These are phyloP conservation scores for Blastosporella zonata DNA, from an alignment of 1,284 basidiomycete species.

Conservation along the genomic window DNA sequence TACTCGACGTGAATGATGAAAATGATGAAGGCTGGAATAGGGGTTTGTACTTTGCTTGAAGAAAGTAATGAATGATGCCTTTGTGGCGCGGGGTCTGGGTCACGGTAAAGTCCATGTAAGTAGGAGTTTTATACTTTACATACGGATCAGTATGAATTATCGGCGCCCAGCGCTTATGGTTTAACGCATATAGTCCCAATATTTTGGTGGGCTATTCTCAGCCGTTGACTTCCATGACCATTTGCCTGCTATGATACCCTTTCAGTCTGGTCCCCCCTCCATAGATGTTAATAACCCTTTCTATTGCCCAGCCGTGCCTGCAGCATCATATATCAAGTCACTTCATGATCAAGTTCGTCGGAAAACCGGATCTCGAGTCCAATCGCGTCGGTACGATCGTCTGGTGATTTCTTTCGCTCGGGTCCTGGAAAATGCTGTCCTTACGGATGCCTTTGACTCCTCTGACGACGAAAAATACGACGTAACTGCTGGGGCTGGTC, in stretches of 20 bases:
- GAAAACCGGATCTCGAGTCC: constrained; percentile 9
- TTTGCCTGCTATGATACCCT: constrained; percentile 7
- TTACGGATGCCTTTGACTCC: constrained; percentile 22
- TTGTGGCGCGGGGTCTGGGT: no score
- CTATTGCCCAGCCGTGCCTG: constrained; percentile 42
- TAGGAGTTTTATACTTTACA: no score
- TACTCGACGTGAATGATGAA: no score
- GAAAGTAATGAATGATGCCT: no score
- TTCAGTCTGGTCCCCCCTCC: constrained; percentile 27
- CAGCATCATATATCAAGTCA: constrained; percentile 38
- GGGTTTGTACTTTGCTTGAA: no score
- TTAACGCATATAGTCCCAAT: no score
- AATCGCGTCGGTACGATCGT: constrained; percentile 15
- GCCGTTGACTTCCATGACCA: background rate
- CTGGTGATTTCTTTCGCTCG: constrained; percentile 33
- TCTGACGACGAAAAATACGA: constrained; percentile 21
- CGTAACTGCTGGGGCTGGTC: background rate
- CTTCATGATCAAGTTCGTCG: constrained; percentile 27
- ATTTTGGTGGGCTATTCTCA: no score
- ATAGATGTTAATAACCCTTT: constrained; percentile 39
- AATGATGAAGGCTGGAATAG: no score
- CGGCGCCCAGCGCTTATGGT: no score
- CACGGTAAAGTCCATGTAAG: no score
- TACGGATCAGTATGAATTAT: no score
- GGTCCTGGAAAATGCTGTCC: constrained; percentile 32